These are phyloP conservation scores for Aphanoascus verrucosus DNA, from an alignment of 2,329 filamentous ascomycete genomes.

Conservation along the genomic window DNA sequence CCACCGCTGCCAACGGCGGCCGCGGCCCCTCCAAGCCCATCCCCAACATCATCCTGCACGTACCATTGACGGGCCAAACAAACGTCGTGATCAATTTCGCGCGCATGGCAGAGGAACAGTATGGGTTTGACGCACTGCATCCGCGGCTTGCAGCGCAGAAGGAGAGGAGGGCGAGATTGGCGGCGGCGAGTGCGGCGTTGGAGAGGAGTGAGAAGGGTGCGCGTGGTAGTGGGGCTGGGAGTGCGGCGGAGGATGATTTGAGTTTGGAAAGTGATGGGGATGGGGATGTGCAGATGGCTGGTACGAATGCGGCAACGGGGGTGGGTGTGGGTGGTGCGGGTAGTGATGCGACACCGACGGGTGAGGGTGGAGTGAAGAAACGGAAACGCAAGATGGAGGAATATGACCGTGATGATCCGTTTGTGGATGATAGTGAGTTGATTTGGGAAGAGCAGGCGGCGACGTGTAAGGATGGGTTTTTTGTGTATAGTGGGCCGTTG, in stretches of 20 bases:
- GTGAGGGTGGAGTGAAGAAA: slow-evolving; percentile 52
- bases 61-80: slow-evolving; percentile 67
- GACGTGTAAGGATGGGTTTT: slow-evolving; percentile 91
- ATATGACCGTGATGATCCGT: slow-evolving; percentile 57
- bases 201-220: slow-evolving; percentile 61
- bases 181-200: slow-evolving; percentile 73
- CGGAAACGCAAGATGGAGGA: slow-evolving; percentile 61
- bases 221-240: slow-evolving; percentile 43
- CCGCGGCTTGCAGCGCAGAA: slow-evolving; percentile 81
- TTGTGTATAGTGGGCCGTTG: slow-evolving; percentile 89
- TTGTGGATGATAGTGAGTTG: slow-evolving; percentile 82
- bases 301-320: slow-evolving; percentile 51
- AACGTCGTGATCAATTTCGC: slow-evolving; percentile 96
- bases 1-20: too few relatives aligned
- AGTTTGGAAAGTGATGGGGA: slow-evolving; percentile 63
- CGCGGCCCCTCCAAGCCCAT: slow-evolving; percentile 33
- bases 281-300: slow-evolving; percentile 35
- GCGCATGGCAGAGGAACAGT: slow-evolving; percentile 81
- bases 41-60: slow-evolving; percentile 72
- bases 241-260: slow-evolving; percentile 66
- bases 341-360: not conserved
- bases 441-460: slow-evolving; percentile 93
- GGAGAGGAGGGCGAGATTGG: slow-evolving; percentile 77
- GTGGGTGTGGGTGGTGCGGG: too few relatives aligned
- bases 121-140: slow-evolving; percentile 88